Evolutionary conservation across 2,329 filamentous ascomycete genomes (phyloP).

Genomic region (Aspergillus persii): DNA sequence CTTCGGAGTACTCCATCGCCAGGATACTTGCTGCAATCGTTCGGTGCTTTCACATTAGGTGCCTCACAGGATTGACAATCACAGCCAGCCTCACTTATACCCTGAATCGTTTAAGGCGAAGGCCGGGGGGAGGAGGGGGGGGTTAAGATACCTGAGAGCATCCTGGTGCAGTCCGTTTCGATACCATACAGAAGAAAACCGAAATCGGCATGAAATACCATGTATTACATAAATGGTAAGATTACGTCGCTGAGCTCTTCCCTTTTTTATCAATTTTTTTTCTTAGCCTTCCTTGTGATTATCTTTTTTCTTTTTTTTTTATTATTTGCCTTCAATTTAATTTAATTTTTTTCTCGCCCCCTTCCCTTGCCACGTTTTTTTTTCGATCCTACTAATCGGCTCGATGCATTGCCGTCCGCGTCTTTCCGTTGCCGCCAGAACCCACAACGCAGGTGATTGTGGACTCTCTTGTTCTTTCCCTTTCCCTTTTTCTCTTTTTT

Average conservation of each 20-base stretch:
- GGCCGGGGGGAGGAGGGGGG: not conserved
- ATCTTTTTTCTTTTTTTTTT: slow-evolving; percentile 4
- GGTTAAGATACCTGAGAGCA: not conserved
- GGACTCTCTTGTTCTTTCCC: slow-evolving; percentile 6
- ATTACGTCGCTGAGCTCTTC: slow-evolving; percentile 3
- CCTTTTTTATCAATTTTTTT: not conserved
- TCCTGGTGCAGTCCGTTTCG: slow-evolving; percentile 3
- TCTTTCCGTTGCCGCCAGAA: slow-evolving; percentile 33
- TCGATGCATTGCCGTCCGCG: slow-evolving; percentile 34
- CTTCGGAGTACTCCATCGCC: not conserved
- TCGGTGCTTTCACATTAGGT: slow-evolving; percentile 1
- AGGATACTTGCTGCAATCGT: slow-evolving; percentile 4
- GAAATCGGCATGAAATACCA: not conserved
- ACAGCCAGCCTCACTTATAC: slow-evolving; percentile 13
- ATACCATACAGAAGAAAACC: slow-evolving; percentile 12
- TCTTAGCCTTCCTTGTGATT: not conserved
- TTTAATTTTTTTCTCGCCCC: slow-evolving; percentile 3
- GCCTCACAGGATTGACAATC: slow-evolving; percentile 7
- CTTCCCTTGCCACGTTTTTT: slow-evolving; percentile 29
- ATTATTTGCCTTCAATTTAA: not conserved
- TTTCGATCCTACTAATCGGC: slow-evolving; percentile 32
- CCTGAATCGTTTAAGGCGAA: not conserved
- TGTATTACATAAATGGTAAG: slow-evolving; percentile 13
- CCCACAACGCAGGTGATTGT: slow-evolving; percentile 24
- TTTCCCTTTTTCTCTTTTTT: not conserved